These are phyloP conservation scores for Pichia cephalocereana DNA, from an alignment of 805 yeast genomes.

Conservation along the genomic window DNA sequence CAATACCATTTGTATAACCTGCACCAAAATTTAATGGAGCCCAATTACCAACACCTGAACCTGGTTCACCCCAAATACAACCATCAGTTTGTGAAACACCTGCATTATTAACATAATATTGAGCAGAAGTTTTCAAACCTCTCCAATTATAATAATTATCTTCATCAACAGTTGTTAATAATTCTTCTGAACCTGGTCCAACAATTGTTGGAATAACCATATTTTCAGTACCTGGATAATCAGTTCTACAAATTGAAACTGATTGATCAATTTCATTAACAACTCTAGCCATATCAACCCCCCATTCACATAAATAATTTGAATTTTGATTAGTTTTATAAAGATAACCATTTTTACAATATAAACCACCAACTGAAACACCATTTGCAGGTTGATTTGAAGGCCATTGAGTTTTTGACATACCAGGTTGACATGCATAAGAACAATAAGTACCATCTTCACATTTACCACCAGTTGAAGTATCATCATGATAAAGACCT, in stretches of 20 bases:
- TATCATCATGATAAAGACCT: conserved; percentile 45
- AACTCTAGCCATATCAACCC: conserved; percentile 58
- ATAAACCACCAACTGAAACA: conserved; percentile 88
- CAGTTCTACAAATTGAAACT: conserved; percentile 95
- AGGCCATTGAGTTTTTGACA: conserved; percentile 99
- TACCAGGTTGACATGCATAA: conserved; percentile 96
- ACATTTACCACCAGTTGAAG: conserved; percentile 52
- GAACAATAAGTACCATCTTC: conserved; percentile 91
- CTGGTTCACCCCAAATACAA: conserved; percentile 84
- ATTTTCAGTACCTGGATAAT: conserved; percentile 98
- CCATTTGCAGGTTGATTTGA: conserved; percentile 77
- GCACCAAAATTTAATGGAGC: conserved; percentile 95
- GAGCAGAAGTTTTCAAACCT: conserved; percentile 81
- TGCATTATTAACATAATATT: conserved; percentile 94
- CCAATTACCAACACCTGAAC: conserved; percentile 92
- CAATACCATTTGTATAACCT: conserved; percentile 62
- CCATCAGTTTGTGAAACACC: conserved; percentile 88
- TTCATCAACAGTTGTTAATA: conserved; percentile 74
- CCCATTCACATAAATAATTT: conserved; percentile 82
- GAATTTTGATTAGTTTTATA: conserved; percentile 67
- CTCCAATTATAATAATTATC: conserved; percentile 72
- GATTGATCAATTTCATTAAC: conserved; percentile 51
- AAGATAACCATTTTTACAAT: conserved; percentile 75
- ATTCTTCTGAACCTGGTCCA: conserved; percentile 51
- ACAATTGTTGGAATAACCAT: conserved; percentile 93